phyloP scores from a whole-genome alignment of 805 yeast species.

The Metschnikowia cubensis region DNA sequence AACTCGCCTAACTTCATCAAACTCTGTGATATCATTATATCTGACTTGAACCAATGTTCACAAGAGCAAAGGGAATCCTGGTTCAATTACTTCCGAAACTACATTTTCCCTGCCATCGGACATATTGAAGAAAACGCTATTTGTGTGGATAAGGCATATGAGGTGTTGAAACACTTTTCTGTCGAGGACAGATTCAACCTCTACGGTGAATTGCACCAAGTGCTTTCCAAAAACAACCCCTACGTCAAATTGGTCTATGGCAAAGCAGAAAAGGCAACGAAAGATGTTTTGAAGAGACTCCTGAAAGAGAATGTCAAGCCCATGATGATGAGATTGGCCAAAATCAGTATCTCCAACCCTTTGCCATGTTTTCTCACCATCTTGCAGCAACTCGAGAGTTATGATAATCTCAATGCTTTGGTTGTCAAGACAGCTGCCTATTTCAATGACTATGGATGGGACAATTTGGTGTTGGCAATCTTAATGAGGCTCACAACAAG shows the following conservation, averaged over 20 bases:
- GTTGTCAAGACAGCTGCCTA: constrained; percentile 75
- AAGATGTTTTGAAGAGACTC: constrained; percentile 70
- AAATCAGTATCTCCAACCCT: constrained; percentile 72
- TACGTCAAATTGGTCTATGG: constrained; percentile 56
- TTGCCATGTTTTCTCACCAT: constrained; percentile 68
- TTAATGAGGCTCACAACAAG: constrained; percentile 62
- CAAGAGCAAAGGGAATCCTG: constrained; percentile 28
- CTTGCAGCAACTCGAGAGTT: constrained; percentile 82
- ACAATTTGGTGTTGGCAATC: constrained; percentile 69
- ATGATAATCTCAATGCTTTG: constrained; percentile 74
- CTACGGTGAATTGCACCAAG: constrained; percentile 72
- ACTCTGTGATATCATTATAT: constrained; percentile 55
- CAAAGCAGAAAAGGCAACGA: constrained; percentile 74
- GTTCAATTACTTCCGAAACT: constrained; percentile 62
- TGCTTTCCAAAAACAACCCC: constrained; percentile 51
- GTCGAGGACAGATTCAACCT: constrained; percentile 65
- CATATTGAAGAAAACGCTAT: constrained; percentile 54
- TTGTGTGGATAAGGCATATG: constrained; percentile 56
- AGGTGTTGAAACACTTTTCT: constrained; percentile 50
- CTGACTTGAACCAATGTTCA: constrained; percentile 27
- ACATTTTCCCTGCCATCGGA: constrained; percentile 59
- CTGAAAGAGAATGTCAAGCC: constrained; percentile 73
- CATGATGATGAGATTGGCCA: constrained; percentile 70
- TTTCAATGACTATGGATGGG: constrained; percentile 80
- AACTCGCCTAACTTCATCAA: constrained; percentile 49